phyloP scores from a whole-genome alignment of 306 rosid species.

The Sechiopsis laciniata region DNA sequence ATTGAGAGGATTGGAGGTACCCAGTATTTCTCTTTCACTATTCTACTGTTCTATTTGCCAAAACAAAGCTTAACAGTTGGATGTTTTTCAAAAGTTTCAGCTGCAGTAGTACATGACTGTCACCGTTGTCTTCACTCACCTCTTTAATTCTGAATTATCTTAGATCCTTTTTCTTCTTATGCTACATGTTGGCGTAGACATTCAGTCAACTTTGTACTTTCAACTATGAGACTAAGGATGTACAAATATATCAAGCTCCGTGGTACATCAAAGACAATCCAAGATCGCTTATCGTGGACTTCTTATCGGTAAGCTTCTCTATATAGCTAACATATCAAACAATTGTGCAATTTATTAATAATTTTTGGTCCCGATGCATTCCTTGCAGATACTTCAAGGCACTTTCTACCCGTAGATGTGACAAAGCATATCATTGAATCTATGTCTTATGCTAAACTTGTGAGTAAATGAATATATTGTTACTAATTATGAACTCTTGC shows the following conservation, averaged over 20 bases:
- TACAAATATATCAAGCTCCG: constrained; percentile 69
- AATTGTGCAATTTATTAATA: constrained; percentile 20
- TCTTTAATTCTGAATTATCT: neutral
- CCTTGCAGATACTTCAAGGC: constrained; percentile 91
- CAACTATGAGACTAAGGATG: constrained; percentile 66
- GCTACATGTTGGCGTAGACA: constrained; percentile 45
- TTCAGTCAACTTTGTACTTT: constrained; percentile 87
- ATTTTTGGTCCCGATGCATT: constrained; percentile 22
- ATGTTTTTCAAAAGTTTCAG: neutral
- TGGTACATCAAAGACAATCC: constrained; percentile 84
- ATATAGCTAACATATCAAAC: constrained; percentile 15
- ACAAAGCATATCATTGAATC: constrained; percentile 86
- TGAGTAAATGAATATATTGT: constrained; percentile 34
- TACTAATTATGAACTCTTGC: constrained; percentile 14
- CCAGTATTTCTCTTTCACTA: neutral
- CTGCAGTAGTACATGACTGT: neutral
- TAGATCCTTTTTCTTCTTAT: constrained; percentile 19
- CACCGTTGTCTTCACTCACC: neutral
- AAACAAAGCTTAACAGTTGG: neutral
- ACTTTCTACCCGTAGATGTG: constrained; percentile 65
- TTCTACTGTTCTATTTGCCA: neutral
- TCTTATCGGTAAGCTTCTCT: constrained; percentile 54
- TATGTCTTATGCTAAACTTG: constrained; percentile 92
- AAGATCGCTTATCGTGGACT: constrained; percentile 83
- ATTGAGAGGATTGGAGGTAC: constrained; percentile 55